These are phyloP conservation scores for Pulveroboletus sp. DNA, from an alignment of 1,284 basidiomycete genomes.

Conservation along the genomic window DNA sequence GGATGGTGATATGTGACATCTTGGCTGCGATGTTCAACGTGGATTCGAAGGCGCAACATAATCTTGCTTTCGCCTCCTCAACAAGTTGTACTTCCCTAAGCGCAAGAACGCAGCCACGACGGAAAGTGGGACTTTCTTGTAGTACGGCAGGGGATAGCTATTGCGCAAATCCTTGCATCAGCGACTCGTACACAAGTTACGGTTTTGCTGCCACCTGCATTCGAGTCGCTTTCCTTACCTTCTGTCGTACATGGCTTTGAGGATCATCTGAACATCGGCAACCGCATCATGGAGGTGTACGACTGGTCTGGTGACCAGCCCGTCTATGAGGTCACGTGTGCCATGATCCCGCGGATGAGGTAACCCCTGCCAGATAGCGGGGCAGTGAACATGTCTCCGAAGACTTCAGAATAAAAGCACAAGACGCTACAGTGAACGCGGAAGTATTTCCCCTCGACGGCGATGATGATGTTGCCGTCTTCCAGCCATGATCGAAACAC, in stretches of 20 bases:
- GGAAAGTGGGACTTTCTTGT: slow-evolving; percentile 4
- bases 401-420: slow-evolving; percentile 20
- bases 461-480: slow-evolving; percentile 25
- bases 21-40: slow-evolving; percentile 4
- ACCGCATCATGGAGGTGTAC: slow-evolving; percentile 19
- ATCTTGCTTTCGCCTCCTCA: slow-evolving; percentile 11
- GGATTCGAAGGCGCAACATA: slow-evolving; percentile 6
- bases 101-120: slow-evolving; percentile 16
- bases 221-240: slow-evolving; percentile 10
- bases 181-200: background rate
- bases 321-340: too few relatives aligned
- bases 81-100: slow-evolving; percentile 17
- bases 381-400: slow-evolving; percentile 22
- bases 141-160: slow-evolving; percentile 13
- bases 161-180: background rate
- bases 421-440: slow-evolving; percentile 24
- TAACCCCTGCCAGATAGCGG: slow-evolving; percentile 4
- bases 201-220: background rate
- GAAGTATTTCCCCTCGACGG: slow-evolving; percentile 13
- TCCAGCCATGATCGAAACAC: slow-evolving; percentile 22
- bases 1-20: slow-evolving; percentile 11
- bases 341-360: too few relatives aligned
- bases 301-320: slow-evolving; percentile 3
- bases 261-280: slow-evolving; percentile 17
- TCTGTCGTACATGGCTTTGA: slow-evolving; percentile 22